Base-by-base conservation (phyloP, 1,139 yeast genomes). In the Scheffersomyces illinoinensis region DNA sequence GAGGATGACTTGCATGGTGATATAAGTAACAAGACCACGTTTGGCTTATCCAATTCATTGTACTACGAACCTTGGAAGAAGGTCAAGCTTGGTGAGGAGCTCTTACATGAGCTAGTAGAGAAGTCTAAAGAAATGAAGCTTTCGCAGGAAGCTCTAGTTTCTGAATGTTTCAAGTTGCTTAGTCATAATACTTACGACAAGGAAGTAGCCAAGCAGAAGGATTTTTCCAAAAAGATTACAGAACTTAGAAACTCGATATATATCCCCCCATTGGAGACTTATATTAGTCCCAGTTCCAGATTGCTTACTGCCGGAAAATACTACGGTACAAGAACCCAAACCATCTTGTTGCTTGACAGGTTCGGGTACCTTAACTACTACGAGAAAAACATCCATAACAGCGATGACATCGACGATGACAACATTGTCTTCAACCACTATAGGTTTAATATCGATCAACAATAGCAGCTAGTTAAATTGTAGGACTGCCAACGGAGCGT, bases 251-350 rank as follows among this genome's bases (percentile, higher is more conserved):
- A 84, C 49, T 85, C 92, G 4, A 85, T 93, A 4, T 91, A 87
- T 67, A 85, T 92, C 12, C 97, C 97, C 1, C 90, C 93, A 0
- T 61, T 85, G 51, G 68, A 71, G 46, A 70, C 78, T 5, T 62
- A 60, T 12, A 52, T 62, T 47, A 19, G 52, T 2, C 64, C 60
- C 21, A 57, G 63, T 51, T 59, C 59, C 14, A 39, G 53, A 5
- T 52, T 43, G 24, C 49, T 47, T 1, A 68, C 72, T 2, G 64
- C 70, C 26, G 90, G 91, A 0, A 73, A 76, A 33, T 86, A 79
- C 66, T 95, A 93, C 67, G 98, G 98, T 0, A 95, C 99, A 0
- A 76, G 98, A 57, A 91, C 98, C 0, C 97, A 93, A 68, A 92
- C 97, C 0, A 84, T 93, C 1, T 80, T 93, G 5, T 68, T 92